Conservation (phyloP, 2,329 filamentous ascomycete genomes). For the Dothistroma septosporum region DNA sequence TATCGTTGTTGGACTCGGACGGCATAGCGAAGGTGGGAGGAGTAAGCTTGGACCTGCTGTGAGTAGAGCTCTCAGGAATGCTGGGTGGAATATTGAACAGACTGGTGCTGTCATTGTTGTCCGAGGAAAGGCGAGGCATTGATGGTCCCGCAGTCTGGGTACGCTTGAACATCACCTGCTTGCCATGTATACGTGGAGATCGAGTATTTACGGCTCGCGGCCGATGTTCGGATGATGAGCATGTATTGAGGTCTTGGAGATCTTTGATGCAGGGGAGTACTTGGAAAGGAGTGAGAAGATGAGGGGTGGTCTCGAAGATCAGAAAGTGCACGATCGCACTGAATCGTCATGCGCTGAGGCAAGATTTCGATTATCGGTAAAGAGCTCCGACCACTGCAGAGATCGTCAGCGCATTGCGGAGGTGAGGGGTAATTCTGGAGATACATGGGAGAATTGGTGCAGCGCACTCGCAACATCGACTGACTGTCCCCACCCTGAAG, state of each 20-base stretch:
- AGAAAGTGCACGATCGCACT: neutral
- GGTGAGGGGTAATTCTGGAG: too few species aligned
- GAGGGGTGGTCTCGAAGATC: neutral
- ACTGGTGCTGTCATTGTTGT: conserved; percentile 68
- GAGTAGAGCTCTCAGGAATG: conserved; percentile 65
- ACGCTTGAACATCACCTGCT: neutral
- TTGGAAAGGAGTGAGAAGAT: neutral
- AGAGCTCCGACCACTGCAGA: too few species aligned
- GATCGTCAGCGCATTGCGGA: too few species aligned
- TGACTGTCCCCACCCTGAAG: neutral
- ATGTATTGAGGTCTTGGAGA: neutral
- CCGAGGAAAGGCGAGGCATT: conserved; percentile 47
- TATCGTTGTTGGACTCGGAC: conserved; percentile 76
- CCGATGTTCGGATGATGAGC: neutral
- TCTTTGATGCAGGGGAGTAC: neutral
- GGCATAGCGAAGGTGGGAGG: conserved; percentile 71
- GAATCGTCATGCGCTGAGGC: too few species aligned
- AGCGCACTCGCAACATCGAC: neutral
- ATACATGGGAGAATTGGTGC: too few species aligned
- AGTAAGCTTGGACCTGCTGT: conserved; percentile 76
- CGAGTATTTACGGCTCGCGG: neutral
- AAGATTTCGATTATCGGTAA: too few species aligned
- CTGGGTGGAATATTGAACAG: conserved; percentile 79
- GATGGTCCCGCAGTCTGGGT: neutral
- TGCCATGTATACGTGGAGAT: neutral